Evolutionary conservation across 2,329 filamentous ascomycete genomes (phyloP), one percentile per base, ranked within the genome.

Genomic region (Alternaria infectoria): DNA sequence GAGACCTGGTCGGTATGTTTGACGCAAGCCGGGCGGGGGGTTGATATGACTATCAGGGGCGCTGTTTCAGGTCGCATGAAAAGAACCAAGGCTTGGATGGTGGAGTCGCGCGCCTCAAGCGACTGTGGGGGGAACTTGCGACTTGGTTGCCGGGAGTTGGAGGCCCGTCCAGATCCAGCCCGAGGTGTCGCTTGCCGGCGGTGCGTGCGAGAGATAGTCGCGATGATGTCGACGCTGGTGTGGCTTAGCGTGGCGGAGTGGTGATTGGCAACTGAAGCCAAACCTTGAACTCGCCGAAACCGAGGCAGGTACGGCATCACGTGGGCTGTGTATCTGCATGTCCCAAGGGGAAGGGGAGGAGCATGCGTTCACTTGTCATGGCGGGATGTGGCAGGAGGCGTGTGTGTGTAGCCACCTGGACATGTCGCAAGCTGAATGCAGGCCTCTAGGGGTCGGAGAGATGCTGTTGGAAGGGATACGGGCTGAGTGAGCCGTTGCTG

Each of bases 1-100:
- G 57, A 67, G 61, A 66, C 68, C 65, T 59, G 44, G 62, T 62
- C 70, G 71, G 72, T 73, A 69, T 72, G 71, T 73, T 76, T 74
- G 73, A 74, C 68, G 65, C 72, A 70, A 66, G 55, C 55, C 26
- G 68, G 66, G 62, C 68, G 67, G 70, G 72, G 62, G 62, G 51
- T 62, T 28, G 60, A 65, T 66, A 54, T 61, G 66, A 57, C 62
- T 64, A 70, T 72, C 73, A 77, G 76, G 76, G 75, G 75, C 70
- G 68, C 55, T 67, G 76, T 78, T 78, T 78, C 76, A 77, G 72
- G 69, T 71, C 64, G 71, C 69, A 73, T 71, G 64, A 70, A 68
- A 65, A 56, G 59, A 62, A 67, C 49, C 59, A 66, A 45, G 61
- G 61, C 57, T 57, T 57, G 62, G 58, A 55, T 55, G 52, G 60